Evolutionary conservation across 805 yeast genomes (phyloP), one percentile per base, ranked within the genome.

Genomic region (Barnettozyma vustinii): DNA sequence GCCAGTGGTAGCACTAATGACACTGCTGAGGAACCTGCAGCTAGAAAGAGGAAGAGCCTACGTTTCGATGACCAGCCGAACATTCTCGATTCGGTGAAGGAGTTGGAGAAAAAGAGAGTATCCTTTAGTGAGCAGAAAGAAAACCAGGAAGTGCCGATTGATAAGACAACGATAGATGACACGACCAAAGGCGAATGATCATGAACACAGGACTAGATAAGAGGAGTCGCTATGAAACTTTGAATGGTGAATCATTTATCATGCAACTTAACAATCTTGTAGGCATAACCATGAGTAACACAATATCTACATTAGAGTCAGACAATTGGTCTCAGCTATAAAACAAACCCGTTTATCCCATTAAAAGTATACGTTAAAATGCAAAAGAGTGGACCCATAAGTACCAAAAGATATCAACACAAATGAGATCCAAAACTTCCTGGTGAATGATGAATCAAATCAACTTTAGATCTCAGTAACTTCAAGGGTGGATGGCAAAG

Each of bases 401-500:
- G 33, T 15, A 30, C 12, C 33, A 30, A 30, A 30, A 13, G 16
- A 15, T 30, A 30, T 13, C 16, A 13, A 30, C 8, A 30, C 33
- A 30, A 5, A 30, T 30, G 12, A 7, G 12, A 13, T 15, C 33
- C 33, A 15, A 36, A 15, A 15, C 23, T 37, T 40, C 42, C 25
- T 26, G 10, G 20, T 27, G 18, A 39, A 18, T 39, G 26, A 40
- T 45, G 40, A 37, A 20, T 36, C 35, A 19, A 23, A 50, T 40
- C 45, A 35, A 45, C 51, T 49, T 69, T 72, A 71, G 67, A 69
- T 67, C 58, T 65, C 67, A 68, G 72, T 80, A 71, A 84, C 84
- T 72, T 82, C 80, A 75, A 87, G 81, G 67, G 87, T 81, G 73
- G 99, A 96, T 74, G 98, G 97, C 69, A 94, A 81, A 69, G 98